phyloP scores from a whole-genome alignment of 345 rosid species.

The Geranium rotundifolium region DNA sequence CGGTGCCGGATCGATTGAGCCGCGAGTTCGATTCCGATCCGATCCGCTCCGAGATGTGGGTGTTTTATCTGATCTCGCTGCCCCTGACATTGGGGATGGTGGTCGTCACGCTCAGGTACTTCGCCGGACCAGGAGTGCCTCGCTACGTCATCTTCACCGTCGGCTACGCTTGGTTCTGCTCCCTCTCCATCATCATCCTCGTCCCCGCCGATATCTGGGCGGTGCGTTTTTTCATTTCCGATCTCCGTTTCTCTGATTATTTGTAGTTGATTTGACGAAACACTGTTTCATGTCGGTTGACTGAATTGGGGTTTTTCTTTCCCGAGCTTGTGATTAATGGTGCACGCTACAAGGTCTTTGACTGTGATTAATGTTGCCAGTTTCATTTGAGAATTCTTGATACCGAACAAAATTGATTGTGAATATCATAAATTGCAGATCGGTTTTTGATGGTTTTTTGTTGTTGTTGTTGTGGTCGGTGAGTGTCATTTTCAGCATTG shows the following conservation, averaged over 20 bases:
- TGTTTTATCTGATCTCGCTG: slow-evolving; percentile 90
- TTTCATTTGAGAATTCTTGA: not conserved
- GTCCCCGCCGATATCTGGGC: slow-evolving; percentile 97
- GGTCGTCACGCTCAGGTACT: slow-evolving; percentile 61
- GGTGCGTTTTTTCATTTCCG: slow-evolving; percentile 20
- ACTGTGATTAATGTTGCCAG: not conserved
- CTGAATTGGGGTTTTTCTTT: not conserved
- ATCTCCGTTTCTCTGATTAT: not conserved
- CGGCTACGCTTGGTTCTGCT: slow-evolving; percentile 96
- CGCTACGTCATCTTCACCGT: slow-evolving; percentile 88
- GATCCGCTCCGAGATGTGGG: slow-evolving; percentile 62
- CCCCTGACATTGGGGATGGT: slow-evolving; percentile 96
- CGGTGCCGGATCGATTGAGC: not conserved
- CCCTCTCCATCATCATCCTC: slow-evolving; percentile 90
- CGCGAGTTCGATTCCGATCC: not conserved
- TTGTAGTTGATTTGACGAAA: not conserved
- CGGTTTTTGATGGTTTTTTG: no score
- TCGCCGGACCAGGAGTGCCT: slow-evolving; percentile 91
- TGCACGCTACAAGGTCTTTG: not conserved
- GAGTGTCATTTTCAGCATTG: no score
- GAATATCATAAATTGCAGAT: not conserved
- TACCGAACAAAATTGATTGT: not conserved
- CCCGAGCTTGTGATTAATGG: not conserved
- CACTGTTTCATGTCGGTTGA: not conserved
- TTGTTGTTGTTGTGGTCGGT: no score